Evolutionary conservation across 805 yeast species (phyloP).

Genomic region (Wickerhamiella lipophila): DNA sequence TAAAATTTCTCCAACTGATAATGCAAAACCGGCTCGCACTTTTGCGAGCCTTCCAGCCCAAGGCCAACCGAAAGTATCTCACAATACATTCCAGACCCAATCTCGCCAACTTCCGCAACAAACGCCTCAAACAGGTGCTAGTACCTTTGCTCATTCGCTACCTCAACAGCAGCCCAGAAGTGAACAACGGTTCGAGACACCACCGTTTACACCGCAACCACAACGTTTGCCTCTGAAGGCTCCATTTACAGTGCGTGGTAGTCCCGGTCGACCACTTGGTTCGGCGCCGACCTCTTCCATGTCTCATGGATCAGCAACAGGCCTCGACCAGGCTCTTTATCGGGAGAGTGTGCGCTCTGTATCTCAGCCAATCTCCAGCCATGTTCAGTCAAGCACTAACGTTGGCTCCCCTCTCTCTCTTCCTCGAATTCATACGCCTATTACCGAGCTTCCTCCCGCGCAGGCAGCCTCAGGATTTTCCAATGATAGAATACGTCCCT

Average conservation of each 20-base stretch:
- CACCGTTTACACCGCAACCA: too few species aligned
- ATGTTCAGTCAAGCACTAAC: neutral
- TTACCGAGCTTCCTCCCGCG: neutral
- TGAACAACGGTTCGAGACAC: too few species aligned
- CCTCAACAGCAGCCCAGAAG: neutral
- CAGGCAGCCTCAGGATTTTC: neutral
- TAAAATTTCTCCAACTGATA: too few species aligned
- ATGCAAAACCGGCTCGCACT: too few species aligned
- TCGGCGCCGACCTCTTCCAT: neutral
- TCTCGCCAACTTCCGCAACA: neutral
- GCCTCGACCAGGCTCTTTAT: neutral
- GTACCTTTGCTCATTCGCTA: too few species aligned
- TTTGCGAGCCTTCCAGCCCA: too few species aligned
- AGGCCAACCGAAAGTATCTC: too few species aligned
- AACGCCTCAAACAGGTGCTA: too few species aligned
- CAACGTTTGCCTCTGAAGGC: neutral
- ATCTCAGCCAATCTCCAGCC: neutral
- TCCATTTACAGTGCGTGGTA: neutral
- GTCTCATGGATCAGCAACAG: neutral
- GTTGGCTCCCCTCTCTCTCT: neutral
- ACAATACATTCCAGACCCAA: too few species aligned
- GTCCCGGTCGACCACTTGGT: neutral
- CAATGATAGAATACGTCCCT: neutral
- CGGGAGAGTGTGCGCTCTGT: neutral
- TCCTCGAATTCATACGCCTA: slow-evolving; percentile 1